Base-by-base conservation (phyloP, 1,284 basidiomycete genomes). In the Moesziomyces sp. region DNA sequence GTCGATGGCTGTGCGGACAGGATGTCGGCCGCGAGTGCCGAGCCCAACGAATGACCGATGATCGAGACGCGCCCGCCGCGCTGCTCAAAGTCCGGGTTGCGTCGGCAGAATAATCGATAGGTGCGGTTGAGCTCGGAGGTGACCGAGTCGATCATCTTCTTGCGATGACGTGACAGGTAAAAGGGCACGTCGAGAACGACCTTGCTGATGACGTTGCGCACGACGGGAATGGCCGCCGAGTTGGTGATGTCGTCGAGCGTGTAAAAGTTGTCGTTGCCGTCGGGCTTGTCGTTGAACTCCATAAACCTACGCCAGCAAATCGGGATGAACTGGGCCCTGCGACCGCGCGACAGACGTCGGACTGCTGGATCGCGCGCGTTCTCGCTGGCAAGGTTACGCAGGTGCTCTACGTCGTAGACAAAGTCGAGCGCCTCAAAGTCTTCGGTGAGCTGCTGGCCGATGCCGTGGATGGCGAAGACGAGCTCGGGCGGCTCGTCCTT, bases 261-360 rank as follows among this genome's bases (percentile, higher is more conserved):
- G 54, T 87, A 85, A 19, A 81, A 82, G 14, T 85, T 85, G 54
- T 85, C 84, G 43, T 85, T 84, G 18, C 84, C 77, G 18, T 87
- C 74, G 19, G 72, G 63, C 56, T 59, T 42, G 24, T 70, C 63
- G 52, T 74, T 63, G 21, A 83, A 83, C 19, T 78, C 57, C 23
- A 88, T 79, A 11, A 82, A 86, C 4, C 87, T 85, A 13, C 88
- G 82, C 88, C 88, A 89, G 75, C 88, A 87, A 16, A 89, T 86
- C 0, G 88, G 88, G 6, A 89, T 78, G 47, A 88, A 86, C 59
- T 87, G 87, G 1, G 86, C 84, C 21, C 87, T 84, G 9, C 86
- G 73, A 3, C 77, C 75, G 28, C 74, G 58, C 3, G 76, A 62
- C 30, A 82, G 50, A 23, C 54, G 46, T 8, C 65, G 56, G 11